Conservation (phyloP, 2,329 filamentous ascomycete genomes). For the Pseudogymnoascus sp. region DNA sequence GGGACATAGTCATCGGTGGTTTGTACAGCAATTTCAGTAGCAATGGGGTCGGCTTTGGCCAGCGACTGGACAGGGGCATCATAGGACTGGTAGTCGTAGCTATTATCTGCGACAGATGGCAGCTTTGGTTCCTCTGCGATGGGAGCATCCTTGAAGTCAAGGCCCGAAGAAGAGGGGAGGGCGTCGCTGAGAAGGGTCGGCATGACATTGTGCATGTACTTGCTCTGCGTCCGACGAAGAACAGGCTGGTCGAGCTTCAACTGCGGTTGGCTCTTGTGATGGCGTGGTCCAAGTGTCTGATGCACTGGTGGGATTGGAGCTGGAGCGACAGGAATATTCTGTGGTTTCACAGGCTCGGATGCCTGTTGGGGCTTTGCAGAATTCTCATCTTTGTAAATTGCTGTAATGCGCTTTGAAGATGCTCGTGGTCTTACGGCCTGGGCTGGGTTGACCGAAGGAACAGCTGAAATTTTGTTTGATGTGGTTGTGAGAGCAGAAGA, state of each 20-base stretch:
- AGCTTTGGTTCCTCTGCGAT: not conserved
- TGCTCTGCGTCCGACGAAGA: slow-evolving; percentile 23
- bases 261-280: slow-evolving; percentile 26
- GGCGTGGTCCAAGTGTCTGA: slow-evolving; percentile 24
- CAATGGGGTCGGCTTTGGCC: not conserved
- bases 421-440: slow-evolving; percentile 27
- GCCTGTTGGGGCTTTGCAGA: slow-evolving; percentile 24
- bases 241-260: slow-evolving; percentile 21
- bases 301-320: slow-evolving; percentile 23
- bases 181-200: not conserved
- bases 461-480: slow-evolving; percentile 14
- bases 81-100: not conserved
- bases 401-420: slow-evolving; percentile 41
- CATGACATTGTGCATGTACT: slow-evolving; percentile 15
- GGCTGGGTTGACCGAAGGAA: slow-evolving; percentile 12
- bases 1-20: not conserved
- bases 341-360: slow-evolving; percentile 18
- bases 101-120: not conserved
- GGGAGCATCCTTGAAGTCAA: not conserved
- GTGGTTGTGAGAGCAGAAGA: not conserved
- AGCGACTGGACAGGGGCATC: not conserved
- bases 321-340: slow-evolving; percentile 24
- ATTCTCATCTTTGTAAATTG: slow-evolving; percentile 45
- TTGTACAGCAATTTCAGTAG: not conserved
- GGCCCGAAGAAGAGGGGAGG: not conserved